Evolutionary conservation across 129 eudicot genomes (phyloP).

Genomic region (Flaveria ramosissima): DNA sequence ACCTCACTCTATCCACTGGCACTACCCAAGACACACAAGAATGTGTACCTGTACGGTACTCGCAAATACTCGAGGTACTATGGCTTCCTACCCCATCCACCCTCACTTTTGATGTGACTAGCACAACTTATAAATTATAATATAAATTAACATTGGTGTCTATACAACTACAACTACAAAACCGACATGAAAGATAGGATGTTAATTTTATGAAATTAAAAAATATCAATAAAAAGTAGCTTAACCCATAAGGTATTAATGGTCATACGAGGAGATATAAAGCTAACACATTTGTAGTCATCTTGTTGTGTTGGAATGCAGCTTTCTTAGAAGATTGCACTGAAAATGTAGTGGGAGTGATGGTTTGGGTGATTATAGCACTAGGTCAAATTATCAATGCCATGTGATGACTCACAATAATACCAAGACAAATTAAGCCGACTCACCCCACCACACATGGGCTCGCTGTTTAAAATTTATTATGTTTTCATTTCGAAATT

Average conservation of each 20-base stretch:
- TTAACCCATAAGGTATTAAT: slow-evolving; percentile 19
- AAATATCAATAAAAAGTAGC: not conserved
- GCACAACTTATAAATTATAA: not conserved
- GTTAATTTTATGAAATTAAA: not conserved
- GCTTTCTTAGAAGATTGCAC: slow-evolving; percentile 5
- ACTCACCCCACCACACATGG: slow-evolving; percentile 22
- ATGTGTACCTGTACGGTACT: too few species aligned
- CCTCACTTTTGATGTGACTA: too few species aligned
- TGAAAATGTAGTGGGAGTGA: slow-evolving; percentile 20
- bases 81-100: too few species aligned
- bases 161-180: not conserved
- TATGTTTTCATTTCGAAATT: not conserved
- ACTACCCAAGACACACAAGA: too few species aligned
- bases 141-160: not conserved
- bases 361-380: slow-evolving; percentile 14
- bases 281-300: not conserved
- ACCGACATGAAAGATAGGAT: not conserved
- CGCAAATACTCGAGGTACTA: too few species aligned
- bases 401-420: slow-evolving; percentile 20
- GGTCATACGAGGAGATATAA: not conserved
- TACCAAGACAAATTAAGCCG: slow-evolving; percentile 18
- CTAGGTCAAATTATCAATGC: not conserved
- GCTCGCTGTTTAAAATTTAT: not conserved
- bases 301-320: not conserved
- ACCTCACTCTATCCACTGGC: too few species aligned